These are phyloP conservation scores for Saturnispora ahearnii DNA, from an alignment of 805 yeast species.

Conservation along the genomic window DNA sequence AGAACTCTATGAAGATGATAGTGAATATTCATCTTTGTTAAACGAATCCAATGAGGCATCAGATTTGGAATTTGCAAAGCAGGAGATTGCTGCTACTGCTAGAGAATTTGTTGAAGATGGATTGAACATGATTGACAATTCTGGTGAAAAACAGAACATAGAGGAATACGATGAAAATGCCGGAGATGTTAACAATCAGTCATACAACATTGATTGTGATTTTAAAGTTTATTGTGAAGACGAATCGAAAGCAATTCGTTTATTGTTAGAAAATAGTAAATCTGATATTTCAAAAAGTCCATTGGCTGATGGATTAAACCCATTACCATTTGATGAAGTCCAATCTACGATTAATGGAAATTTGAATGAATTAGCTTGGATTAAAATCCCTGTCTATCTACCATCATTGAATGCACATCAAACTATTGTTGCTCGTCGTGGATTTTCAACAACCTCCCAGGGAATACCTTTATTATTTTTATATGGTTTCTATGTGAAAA, in stretches of 20 bases:
- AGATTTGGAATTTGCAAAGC: slow-evolving; percentile 4
- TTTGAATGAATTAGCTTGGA: slow-evolving; percentile 63
- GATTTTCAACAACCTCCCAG: slow-evolving; percentile 39
- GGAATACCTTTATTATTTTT: slow-evolving; percentile 46
- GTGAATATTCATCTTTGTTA: neutral
- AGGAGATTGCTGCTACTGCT: slow-evolving; percentile 20
- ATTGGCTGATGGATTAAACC: slow-evolving; percentile 13
- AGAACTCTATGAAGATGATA: neutral
- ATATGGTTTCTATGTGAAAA: slow-evolving; percentile 31
- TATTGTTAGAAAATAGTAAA: slow-evolving; percentile 1
- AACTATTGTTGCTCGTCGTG: slow-evolving; percentile 73
- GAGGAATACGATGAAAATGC: neutral
- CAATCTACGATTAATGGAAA: slow-evolving; percentile 35
- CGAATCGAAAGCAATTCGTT: slow-evolving; percentile 1
- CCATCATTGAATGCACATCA: slow-evolving; percentile 78
- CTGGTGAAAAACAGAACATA: neutral
- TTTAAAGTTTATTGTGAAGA: slow-evolving; percentile 11
- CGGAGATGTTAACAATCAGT: neutral
- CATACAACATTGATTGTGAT: slow-evolving; percentile 10
- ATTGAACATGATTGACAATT: slow-evolving; percentile 10
- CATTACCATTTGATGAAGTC: slow-evolving; percentile 20
- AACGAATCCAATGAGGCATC: neutral
- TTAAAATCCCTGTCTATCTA: slow-evolving; percentile 64
- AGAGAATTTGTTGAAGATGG: slow-evolving; percentile 24
- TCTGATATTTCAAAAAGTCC: slow-evolving; percentile 6